A percentile compares a stretch with the other conserved stretches of the same genome.
Conservation (phyloP, 2,329 filamentous ascomycete genomes). For the Daldinia sp. region DNA sequence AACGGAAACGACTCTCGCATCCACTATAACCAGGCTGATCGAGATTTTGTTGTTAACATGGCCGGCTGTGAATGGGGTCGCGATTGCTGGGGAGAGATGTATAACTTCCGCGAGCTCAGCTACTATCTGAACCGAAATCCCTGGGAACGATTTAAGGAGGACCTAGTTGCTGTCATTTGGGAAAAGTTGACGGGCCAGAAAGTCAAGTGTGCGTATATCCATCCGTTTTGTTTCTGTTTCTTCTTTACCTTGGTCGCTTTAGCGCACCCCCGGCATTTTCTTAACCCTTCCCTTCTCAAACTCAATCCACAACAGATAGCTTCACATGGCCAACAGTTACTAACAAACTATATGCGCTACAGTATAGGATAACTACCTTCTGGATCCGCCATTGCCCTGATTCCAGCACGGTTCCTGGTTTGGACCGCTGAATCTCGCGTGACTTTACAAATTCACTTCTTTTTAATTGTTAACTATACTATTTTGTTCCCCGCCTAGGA, state of each 20-base stretch:
- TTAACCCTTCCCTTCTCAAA: background rate
- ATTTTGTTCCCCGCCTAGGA: slow-evolving; percentile 26
- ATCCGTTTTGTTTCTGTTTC: background rate
- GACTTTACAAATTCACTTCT: slow-evolving; percentile 17
- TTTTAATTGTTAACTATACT: slow-evolving; percentile 19
- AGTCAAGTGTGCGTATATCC: slow-evolving; percentile 59
- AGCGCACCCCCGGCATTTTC: background rate
- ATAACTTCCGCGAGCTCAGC: slow-evolving; percentile 91
- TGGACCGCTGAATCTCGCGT: slow-evolving; percentile 14
- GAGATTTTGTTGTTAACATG: slow-evolving; percentile 98
- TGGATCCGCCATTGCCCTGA: slow-evolving; percentile 23
- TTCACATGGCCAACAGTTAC: background rate
- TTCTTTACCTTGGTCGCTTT: background rate
- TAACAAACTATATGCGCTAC: slow-evolving; percentile 24
- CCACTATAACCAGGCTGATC: slow-evolving; percentile 87
- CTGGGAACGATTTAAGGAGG: slow-evolving; percentile 83
- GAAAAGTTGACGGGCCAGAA: slow-evolving; percentile 72
- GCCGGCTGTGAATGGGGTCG: slow-evolving; percentile 96
- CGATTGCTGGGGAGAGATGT: slow-evolving; percentile 99
- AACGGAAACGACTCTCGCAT: slow-evolving; percentile 79
- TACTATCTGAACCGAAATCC: slow-evolving; percentile 86
- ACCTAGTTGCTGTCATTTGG: slow-evolving; percentile 71
- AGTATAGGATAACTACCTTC: slow-evolving; percentile 40
- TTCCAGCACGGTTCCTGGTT: slow-evolving; percentile 17
- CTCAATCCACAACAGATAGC: background rate